Evolutionary conservation across 2,329 filamentous ascomycete species (phyloP).

Genomic region (Cladosporium sp.): DNA sequence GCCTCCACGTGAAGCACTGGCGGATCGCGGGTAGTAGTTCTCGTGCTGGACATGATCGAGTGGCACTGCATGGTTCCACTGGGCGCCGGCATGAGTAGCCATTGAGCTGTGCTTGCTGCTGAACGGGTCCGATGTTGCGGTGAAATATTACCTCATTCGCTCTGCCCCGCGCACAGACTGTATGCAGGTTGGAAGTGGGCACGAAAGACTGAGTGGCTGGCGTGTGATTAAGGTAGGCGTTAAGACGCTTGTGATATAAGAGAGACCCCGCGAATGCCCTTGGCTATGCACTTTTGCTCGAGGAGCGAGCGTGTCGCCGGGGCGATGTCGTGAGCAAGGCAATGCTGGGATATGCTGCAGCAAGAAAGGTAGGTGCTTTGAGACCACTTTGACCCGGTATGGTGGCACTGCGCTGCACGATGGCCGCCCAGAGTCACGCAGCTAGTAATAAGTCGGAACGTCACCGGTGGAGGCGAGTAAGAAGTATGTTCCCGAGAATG

Average conservation of each 20-base stretch:
- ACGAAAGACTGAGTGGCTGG: neutral
- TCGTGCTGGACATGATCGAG: constrained; percentile 6
- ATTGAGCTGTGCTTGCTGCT: neutral
- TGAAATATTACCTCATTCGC: constrained; percentile 6
- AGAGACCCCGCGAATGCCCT: neutral
- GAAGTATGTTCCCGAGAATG: neutral
- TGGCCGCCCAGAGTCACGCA: neutral
- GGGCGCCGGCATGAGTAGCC: neutral
- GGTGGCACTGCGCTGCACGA: neutral
- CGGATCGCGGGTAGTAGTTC: constrained; percentile 2
- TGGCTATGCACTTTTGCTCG: neutral
- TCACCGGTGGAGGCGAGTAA: constrained; percentile 7
- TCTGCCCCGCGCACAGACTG: constrained; percentile 5
- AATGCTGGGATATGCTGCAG: neutral
- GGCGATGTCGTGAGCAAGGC: neutral
- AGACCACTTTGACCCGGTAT: neutral
- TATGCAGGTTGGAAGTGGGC: constrained; percentile 9
- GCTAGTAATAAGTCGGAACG: neutral
- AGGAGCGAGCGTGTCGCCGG: neutral
- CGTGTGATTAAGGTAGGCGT: neutral
- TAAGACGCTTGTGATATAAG: constrained; percentile 1
- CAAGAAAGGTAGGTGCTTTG: neutral
- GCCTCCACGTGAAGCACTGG: neutral
- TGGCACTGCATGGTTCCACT: constrained; percentile 12
- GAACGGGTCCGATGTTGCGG: constrained; percentile 1